Evolutionary conservation across 495 filamentous ascomycete species (phyloP).

Genomic region (Staphylotrichum tortipilum): DNA sequence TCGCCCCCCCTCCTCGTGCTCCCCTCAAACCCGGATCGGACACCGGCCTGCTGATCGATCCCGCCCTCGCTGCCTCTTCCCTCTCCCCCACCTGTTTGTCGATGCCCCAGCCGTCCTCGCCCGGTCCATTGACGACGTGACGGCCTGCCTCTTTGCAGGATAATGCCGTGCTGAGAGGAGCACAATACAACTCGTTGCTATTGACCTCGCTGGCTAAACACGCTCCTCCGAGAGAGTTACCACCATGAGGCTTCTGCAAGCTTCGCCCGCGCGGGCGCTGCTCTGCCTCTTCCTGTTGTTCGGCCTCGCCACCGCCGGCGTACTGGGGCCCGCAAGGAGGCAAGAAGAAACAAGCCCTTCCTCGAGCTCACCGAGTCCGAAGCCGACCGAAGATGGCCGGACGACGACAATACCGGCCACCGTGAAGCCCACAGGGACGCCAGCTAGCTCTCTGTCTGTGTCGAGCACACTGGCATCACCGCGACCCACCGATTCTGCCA

Average conservation of each 20-base stretch:
- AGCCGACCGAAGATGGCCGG: not conserved
- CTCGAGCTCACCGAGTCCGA: not conserved
- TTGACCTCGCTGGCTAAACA: not conserved
- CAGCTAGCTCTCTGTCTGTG: not conserved
- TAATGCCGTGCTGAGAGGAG: not conserved
- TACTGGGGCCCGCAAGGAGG: slow-evolving; percentile 17
- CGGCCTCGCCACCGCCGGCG: slow-evolving; percentile 8
- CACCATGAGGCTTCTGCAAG: slow-evolving; percentile 4
- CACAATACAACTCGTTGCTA: not conserved
- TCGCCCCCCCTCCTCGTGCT: too few relatives aligned
- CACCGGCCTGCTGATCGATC: too few relatives aligned
- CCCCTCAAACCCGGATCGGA: too few relatives aligned
- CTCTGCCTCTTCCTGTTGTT: slow-evolving; percentile 24
- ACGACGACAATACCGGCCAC: not conserved
- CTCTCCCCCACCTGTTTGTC: too few relatives aligned
- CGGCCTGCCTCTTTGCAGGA: not conserved
- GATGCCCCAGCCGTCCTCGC: too few relatives aligned
- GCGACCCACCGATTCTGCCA: not conserved
- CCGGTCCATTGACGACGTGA: not conserved
- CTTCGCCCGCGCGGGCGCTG: slow-evolving; percentile 18
- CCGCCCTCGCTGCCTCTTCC: too few relatives aligned
- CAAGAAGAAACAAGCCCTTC: slow-evolving; percentile 7
- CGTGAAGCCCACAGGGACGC: not conserved
- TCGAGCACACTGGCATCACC: not conserved
- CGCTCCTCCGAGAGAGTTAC: not conserved